Percentiles rank a stretch among this genome's conserved stretches.
These are phyloP conservation scores for Coemansia sp. DNA, from an alignment of 192 early-diverging fungal genomes.

Conservation along the genomic window DNA sequence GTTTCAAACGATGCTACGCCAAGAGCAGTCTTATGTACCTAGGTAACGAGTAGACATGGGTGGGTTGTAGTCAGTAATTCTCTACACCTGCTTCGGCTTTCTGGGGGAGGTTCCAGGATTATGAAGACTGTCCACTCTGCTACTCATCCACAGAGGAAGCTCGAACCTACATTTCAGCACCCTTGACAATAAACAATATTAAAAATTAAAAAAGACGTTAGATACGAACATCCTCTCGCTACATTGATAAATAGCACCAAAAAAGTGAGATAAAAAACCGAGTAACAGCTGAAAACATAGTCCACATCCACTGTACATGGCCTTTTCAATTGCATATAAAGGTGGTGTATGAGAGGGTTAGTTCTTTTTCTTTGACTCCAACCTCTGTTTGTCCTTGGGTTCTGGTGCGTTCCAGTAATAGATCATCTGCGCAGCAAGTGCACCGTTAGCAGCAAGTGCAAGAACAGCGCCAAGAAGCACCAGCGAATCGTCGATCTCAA, in stretches of 20 bases:
- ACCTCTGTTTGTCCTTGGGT: slow-evolving; percentile 55
- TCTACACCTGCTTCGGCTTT: slow-evolving; percentile 43
- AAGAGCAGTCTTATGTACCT: no score
- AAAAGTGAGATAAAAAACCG: background rate
- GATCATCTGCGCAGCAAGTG: slow-evolving; percentile 77
- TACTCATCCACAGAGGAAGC: slow-evolving; percentile 49
- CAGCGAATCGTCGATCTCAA: slow-evolving; percentile 82
- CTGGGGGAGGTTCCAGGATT: background rate
- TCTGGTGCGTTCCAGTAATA: slow-evolving; percentile 68
- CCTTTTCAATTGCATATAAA: background rate
- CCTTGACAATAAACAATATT: background rate
- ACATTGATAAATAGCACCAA: slow-evolving; percentile 3
- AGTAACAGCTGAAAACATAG: background rate
- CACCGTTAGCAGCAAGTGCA: slow-evolving; percentile 73
- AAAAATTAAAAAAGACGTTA: background rate
- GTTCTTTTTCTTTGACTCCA: slow-evolving; percentile 49
- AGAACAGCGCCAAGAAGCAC: slow-evolving; percentile 71
- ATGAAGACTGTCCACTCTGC: background rate
- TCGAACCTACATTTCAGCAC: slow-evolving; percentile 30
- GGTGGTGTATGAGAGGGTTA: background rate
- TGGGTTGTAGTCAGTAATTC: no score
- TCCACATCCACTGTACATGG: background rate
- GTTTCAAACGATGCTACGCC: no score
- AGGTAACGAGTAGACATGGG: no score
- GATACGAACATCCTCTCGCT: background rate